These are phyloP conservation scores for Camellia granthamiana DNA, from an alignment of 148 eudicot species.

Conservation along the genomic window DNA sequence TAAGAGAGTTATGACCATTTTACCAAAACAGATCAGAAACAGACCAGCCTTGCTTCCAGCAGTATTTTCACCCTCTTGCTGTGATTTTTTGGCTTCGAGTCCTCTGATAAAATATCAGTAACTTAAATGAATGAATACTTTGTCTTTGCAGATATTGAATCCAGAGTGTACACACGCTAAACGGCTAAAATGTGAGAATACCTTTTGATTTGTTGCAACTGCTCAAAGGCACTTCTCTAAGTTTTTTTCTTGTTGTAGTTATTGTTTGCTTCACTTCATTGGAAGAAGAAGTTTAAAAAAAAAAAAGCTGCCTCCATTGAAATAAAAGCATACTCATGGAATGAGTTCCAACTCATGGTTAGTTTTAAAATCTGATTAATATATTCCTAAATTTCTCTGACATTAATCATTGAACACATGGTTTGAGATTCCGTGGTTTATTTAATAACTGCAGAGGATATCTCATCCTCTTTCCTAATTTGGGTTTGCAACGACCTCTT, in stretches of 20 bases:
- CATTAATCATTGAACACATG: neutral
- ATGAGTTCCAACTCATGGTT: constrained; percentile 66
- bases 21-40: no score
- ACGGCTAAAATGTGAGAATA: constrained; percentile 66
- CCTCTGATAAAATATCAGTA: no score
- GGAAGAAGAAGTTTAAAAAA: constrained; percentile 38
- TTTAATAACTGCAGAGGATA: no score
- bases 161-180: constrained; percentile 49
- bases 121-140: neutral
- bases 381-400: neutral
- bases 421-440: no score
- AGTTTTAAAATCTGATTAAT: constrained; percentile 3
- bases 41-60: no score
- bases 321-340: constrained; percentile 61
- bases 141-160: constrained; percentile 38
- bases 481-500: no score
- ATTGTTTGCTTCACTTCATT: constrained; percentile 74
- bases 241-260: constrained; percentile 43
- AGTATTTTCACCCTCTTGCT: no score
- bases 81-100: no score
- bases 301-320: constrained; percentile 51
- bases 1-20: no score
- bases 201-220: constrained; percentile 4
- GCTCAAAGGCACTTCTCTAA: neutral
- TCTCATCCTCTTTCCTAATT: no score